These are phyloP conservation scores for Clarkia xantiana DNA, from an alignment of 345 rosid genomes.

Conservation along the genomic window DNA sequence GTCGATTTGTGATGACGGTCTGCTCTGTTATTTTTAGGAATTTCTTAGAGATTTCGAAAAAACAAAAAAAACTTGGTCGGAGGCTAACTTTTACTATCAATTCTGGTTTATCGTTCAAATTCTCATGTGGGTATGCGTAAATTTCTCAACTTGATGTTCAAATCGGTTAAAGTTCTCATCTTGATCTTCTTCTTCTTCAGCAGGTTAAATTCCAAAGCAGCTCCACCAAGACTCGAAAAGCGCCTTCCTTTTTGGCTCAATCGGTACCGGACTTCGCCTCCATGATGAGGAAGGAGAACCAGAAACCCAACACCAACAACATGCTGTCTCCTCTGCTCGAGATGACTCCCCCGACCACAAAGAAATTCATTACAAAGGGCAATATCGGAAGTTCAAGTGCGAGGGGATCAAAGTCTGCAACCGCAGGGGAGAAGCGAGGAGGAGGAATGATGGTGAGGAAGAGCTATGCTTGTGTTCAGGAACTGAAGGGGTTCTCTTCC, in stretches of 20 bases:
- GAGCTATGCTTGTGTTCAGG: constrained; percentile 49
- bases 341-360: constrained; percentile 29
- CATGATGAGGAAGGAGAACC: constrained; percentile 48
- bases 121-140: no score
- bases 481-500: constrained; percentile 35
- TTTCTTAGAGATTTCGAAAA: no score
- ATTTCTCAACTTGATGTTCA: no score
- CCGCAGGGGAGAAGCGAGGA: constrained; percentile 37
- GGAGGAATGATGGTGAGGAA: constrained; percentile 33
- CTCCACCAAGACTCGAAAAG: constrained; percentile 7
- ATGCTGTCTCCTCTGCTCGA: constrained; percentile 9
- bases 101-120: no score
- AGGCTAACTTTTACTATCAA: no score
- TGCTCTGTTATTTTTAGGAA: no score
- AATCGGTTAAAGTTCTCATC: no score
- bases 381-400: constrained; percentile 10
- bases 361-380: neutral
- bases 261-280: constrained; percentile 65
- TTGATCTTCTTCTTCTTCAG: no score
- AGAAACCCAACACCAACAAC: constrained; percentile 26
- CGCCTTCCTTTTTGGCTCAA: constrained; percentile 31
- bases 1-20: no score
- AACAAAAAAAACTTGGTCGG: no score
- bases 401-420: constrained; percentile 52
- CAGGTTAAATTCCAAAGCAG: neutral